These are phyloP conservation scores for Nemania diffusa DNA, from an alignment of 2,329 filamentous ascomycete genomes.

Conservation along the genomic window DNA sequence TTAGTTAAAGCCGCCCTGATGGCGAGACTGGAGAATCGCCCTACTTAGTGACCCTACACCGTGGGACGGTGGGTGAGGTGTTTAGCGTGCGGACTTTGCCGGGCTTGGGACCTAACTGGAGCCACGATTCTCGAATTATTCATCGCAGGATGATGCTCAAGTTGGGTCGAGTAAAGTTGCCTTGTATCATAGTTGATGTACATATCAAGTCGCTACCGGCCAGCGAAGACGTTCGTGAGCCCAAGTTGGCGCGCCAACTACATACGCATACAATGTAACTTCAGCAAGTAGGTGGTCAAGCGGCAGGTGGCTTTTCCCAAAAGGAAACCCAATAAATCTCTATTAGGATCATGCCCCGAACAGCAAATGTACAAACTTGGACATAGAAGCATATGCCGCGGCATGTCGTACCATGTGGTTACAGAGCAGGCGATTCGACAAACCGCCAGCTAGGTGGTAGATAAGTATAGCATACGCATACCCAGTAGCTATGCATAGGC, in stretches of 20 bases:
- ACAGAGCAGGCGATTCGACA: neutral
- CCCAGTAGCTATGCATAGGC: neutral
- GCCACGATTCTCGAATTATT: neutral
- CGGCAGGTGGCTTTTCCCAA: neutral
- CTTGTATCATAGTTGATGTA: neutral
- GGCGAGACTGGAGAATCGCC: neutral
- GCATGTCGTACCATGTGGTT: conserved; percentile 11
- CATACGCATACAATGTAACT: neutral
- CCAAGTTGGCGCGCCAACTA: neutral
- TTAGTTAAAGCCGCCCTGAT: conserved; percentile 6
- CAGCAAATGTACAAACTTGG: neutral
- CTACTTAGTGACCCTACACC: neutral
- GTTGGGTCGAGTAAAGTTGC: neutral
- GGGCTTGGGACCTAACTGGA: neutral
- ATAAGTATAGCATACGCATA: neutral
- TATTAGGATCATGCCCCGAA: conserved; percentile 10
- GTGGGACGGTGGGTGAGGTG: conserved; percentile 1
- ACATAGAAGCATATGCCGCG: neutral
- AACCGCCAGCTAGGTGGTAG: neutral
- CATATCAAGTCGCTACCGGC: neutral
- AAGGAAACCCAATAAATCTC: conserved; percentile 1
- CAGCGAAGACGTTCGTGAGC: neutral
- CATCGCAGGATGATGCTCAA: neutral
- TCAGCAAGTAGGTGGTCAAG: neutral
- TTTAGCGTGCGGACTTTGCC: conserved; percentile 9